Base-by-base conservation (phyloP, 2,329 filamentous ascomycete species). In the Aspergillus intermedius region DNA sequence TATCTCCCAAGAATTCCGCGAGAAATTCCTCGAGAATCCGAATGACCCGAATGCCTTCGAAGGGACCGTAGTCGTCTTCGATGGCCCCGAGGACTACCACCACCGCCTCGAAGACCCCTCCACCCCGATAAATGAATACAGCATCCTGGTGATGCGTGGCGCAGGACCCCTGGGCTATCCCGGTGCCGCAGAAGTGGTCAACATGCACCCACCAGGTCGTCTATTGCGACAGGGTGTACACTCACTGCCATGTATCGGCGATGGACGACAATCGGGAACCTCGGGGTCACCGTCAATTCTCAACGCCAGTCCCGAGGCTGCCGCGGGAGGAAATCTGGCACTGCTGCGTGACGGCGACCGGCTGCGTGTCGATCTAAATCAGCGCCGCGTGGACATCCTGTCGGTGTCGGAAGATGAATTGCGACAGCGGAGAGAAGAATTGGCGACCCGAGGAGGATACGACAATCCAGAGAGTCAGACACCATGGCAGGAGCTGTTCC, bases 301-400 rank as follows among this genome's bases (percentile, higher is more conserved):
- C n/a, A 79, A 80, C 51, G 77, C 76, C 1, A 77, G 72, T 41
- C 77, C 77, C 6, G 77, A 80, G 59, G 77, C 77, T 10, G 76
- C 77, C 1, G 74, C 74, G 8, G 77, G 76, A 6, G 77, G 77
- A 1, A 79, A 79, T 46, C 64, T 80, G 17, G 76, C 74, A 3
- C 66, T 80, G 17, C 59, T 80, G 17, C 60, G 60, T 12, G 73
- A 79, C 55, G 76, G 77, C 2, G 77, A 80, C 55, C 60, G 60
- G 42, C 54, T 80, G 17, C 64, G 77, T 3, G 74, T 80, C 5
- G 77, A 80, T 53, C 60, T 80, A 47, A 71, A 60, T 48, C 72
- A 73, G 55, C 67, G 77, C 6, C 67, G 69, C 2, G 76, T 79
- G 2, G 71, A 79, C 46, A 69, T 79, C 41, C 58, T 79, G 19